Percentiles rank a stretch among this genome's conserved stretches.
phyloP scores from a whole-genome alignment of 2,329 filamentous ascomycete genomes.

The Colletotrichum tabaci region DNA sequence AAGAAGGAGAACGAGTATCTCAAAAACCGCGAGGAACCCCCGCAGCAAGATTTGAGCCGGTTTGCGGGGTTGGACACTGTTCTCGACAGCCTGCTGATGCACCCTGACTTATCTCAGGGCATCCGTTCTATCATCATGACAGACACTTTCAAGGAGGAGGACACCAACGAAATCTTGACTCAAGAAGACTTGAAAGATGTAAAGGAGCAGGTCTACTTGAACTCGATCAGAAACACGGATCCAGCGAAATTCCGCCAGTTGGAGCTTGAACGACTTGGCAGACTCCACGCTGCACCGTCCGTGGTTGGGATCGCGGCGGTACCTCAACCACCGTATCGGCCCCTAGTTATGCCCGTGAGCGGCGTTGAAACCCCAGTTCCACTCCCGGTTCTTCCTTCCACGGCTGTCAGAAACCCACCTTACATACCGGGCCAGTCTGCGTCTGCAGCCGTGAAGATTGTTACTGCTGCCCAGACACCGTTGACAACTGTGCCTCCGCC shows the following conservation, averaged over 20 bases:
- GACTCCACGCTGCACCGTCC: neutral
- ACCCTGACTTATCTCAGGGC: slow-evolving; percentile 51
- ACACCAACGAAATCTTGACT: slow-evolving; percentile 71
- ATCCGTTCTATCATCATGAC: slow-evolving; percentile 75
- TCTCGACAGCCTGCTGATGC: slow-evolving; percentile 64
- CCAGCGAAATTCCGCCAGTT: slow-evolving; percentile 50
- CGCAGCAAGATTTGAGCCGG: slow-evolving; percentile 65
- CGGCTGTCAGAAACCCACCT: neutral
- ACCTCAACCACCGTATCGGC: neutral
- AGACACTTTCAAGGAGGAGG: slow-evolving; percentile 81
- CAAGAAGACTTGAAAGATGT: slow-evolving; percentile 73
- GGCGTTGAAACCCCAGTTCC: slow-evolving; percentile 14
- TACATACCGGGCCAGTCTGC: neutral
- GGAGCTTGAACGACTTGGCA: slow-evolving; percentile 38
- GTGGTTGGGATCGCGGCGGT: neutral
- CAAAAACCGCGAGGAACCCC: slow-evolving; percentile 66
- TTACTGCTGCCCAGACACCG: neutral
- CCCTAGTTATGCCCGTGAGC: neutral
- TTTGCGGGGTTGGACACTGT: slow-evolving; percentile 75
- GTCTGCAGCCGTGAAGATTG: neutral
- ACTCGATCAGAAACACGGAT: slow-evolving; percentile 52
- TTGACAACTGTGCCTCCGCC: neutral
- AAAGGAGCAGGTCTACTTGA: slow-evolving; percentile 54
- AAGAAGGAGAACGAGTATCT: slow-evolving; percentile 54
- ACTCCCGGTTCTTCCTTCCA: neutral